phyloP scores from a whole-genome alignment of 2,329 filamentous ascomycete species.

The Fusarium circinatum region DNA sequence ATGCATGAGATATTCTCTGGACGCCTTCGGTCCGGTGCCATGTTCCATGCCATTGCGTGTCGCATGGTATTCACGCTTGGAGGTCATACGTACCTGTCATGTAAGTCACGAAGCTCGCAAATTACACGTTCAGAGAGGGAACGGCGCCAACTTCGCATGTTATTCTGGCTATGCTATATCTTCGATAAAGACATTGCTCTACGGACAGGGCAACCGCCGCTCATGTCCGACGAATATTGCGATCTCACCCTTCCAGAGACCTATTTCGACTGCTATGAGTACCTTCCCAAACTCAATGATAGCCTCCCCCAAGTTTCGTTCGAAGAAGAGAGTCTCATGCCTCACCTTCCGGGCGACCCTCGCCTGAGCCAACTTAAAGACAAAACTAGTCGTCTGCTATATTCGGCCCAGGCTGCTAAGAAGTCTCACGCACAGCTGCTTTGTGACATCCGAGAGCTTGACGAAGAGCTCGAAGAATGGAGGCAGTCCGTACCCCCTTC shows the following conservation, averaged over 20 bases:
- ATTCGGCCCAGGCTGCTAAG: slow-evolving; percentile 57
- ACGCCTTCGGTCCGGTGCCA: slow-evolving; percentile 56
- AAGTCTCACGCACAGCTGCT: slow-evolving; percentile 66
- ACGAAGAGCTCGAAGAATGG: slow-evolving; percentile 67
- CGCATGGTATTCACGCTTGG: slow-evolving; percentile 61
- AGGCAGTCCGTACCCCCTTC: slow-evolving; percentile 57
- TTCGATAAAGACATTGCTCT: slow-evolving; percentile 67
- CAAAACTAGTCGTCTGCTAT: slow-evolving; percentile 58
- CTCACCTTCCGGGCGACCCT: slow-evolving; percentile 59
- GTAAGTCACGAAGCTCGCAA: slow-evolving; percentile 5
- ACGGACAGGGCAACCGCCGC: slow-evolving; percentile 62
- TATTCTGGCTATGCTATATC: slow-evolving; percentile 67
- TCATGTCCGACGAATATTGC: slow-evolving; percentile 55
- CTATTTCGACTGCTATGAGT: slow-evolving; percentile 41
- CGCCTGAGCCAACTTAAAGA: slow-evolving; percentile 63
- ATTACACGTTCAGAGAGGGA: slow-evolving; percentile 41
- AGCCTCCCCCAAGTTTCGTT: neutral
- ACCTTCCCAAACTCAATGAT: neutral
- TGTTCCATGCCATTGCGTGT: slow-evolving; percentile 57
- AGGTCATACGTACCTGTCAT: slow-evolving; percentile 50
- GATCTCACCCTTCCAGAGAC: slow-evolving; percentile 43
- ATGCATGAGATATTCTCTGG: slow-evolving; percentile 57
- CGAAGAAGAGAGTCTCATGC: slow-evolving; percentile 25
- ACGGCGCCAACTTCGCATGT: slow-evolving; percentile 49
- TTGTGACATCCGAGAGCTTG: slow-evolving; percentile 64